Conservation (phyloP, 495 filamentous ascomycete species). For the Xylaria flabelliformis region DNA sequence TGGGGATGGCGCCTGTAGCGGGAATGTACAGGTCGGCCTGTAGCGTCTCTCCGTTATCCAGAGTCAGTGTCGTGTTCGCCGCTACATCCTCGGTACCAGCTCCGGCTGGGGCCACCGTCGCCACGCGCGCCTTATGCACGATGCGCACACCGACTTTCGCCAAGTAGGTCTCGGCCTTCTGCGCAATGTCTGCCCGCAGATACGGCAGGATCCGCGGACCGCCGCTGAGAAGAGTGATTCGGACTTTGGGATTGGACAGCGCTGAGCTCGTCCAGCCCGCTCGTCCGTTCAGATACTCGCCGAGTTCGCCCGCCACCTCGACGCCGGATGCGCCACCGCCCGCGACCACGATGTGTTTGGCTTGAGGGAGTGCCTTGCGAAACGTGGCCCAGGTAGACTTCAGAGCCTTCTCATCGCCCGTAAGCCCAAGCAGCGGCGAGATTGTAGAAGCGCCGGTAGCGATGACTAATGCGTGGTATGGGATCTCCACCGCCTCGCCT, state of each 20-base stretch:
- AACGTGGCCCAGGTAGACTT: slow-evolving; percentile 43
- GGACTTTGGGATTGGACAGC: slow-evolving; percentile 39
- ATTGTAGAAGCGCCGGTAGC: slow-evolving; percentile 56
- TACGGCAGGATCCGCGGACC: slow-evolving; percentile 38
- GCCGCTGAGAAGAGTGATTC: slow-evolving; percentile 55
- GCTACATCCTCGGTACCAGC: slow-evolving; percentile 28
- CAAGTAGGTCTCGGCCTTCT: slow-evolving; percentile 41
- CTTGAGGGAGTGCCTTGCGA: slow-evolving; percentile 49
- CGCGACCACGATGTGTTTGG: slow-evolving; percentile 63
- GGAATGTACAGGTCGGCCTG: slow-evolving; percentile 50
- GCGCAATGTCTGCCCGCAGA: slow-evolving; percentile 38
- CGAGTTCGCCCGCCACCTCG: slow-evolving; percentile 66
- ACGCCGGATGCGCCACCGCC: slow-evolving; percentile 75
- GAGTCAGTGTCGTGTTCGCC: slow-evolving; percentile 37
- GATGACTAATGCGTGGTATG: slow-evolving; percentile 50
- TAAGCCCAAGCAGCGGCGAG: slow-evolving; percentile 50
- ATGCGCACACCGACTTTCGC: slow-evolving; percentile 43
- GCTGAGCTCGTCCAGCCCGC: slow-evolving; percentile 26
- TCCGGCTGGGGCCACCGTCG: slow-evolving; percentile 20
- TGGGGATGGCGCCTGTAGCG: slow-evolving; percentile 44
- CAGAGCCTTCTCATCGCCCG: slow-evolving; percentile 33
- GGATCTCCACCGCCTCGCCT: slow-evolving; percentile 49
- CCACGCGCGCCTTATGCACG: slow-evolving; percentile 38
- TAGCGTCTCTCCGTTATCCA: slow-evolving; percentile 40
- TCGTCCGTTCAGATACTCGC: slow-evolving; percentile 56